A percentile compares a stretch with the other conserved stretches of the same genome.
These are phyloP conservation scores for Gynostemma pentaphyllum DNA, from an alignment of 306 rosid species.

Conservation along the genomic window DNA sequence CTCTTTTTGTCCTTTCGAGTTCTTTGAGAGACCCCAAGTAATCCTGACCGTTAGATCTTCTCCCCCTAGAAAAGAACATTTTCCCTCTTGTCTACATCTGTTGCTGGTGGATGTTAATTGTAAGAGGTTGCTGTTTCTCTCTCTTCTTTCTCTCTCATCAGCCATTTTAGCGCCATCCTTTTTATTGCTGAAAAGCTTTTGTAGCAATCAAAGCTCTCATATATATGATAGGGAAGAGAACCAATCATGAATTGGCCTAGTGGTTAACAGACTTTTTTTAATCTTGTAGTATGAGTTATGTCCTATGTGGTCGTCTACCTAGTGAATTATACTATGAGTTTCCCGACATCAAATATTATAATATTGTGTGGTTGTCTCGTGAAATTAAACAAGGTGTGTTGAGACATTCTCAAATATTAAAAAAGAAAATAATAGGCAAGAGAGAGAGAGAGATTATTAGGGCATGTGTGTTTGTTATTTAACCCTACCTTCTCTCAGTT, in stretches of 20 bases:
- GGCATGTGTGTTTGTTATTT: slow-evolving; percentile 46
- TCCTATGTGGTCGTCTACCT: no score
- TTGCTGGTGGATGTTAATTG: slow-evolving; percentile 53
- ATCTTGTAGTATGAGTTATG: no score
- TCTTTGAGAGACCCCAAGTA: slow-evolving; percentile 18
- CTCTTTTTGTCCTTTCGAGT: slow-evolving; percentile 17
- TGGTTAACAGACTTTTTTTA: no score
- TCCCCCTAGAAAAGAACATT: slow-evolving; percentile 2
- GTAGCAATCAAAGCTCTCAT: slow-evolving; percentile 75
- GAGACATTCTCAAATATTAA: no score
- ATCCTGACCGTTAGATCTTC: slow-evolving; percentile 26
- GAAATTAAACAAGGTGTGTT: no score
- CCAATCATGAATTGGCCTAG: no score
- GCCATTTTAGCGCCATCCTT: slow-evolving; percentile 65
- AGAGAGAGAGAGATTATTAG: slow-evolving; percentile 34
- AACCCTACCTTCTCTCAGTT: slow-evolving; percentile 34
- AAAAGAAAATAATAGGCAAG: background rate
- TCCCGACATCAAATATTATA: no score
- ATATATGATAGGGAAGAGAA: slow-evolving; percentile 28
- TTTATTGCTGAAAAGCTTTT: slow-evolving; percentile 44
- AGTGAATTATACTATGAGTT: no score
- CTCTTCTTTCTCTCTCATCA: slow-evolving; percentile 22
- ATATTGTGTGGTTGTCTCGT: no score
- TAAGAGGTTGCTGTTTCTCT: slow-evolving; percentile 32
- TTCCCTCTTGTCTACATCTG: slow-evolving; percentile 45